Evolutionary conservation across 768 basidiomycete species (phyloP), one percentile per base, ranked within the genome.

Genomic region (Leccinum broughii): DNA sequence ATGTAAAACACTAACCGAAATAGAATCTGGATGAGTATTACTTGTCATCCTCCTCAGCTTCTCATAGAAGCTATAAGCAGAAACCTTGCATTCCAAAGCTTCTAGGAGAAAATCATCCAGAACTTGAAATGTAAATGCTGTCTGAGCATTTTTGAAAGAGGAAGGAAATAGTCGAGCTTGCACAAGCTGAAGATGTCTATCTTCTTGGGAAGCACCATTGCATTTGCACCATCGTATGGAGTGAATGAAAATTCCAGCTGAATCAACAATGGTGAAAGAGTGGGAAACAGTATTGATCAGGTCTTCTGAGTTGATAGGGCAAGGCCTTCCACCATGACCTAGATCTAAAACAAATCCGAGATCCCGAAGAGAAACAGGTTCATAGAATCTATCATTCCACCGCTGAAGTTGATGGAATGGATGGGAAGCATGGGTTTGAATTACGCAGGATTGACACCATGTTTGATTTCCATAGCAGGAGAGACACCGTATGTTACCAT

Each of bases 41-140:
- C 48, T 58, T 1, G 10, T 44, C 4, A 58, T 4, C 4, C 51
- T 58, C 24, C 22, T 17, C 8, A 58, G 30, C 30, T 58, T 58
- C 2, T 1, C 8, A 34, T 58, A 54, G 17, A 54, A 58, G 22
- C 51, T 54, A 11, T 17, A 46, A 15, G 44, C 44, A 46, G n/a
- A 46, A 20, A 20, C 20, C 44, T 46, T 46, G 44, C 44, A 46
- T 46, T 46, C 44, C n/a, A 46, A 20, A n/a, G 44, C 17, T 8
- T 5, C 44, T 6, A 50, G 6, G 6, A 60, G 35, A 49, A 71
- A 69, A 3, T 64, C 13, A 50, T 73, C 56, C 6, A 71, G 61
- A 3, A 67, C 68, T 5, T 52, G 20, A 49, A 70, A 70, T 4
- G 64, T 70, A 26, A 71, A 71, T 1, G 61, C 67, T 0, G 62